Evolutionary conservation across 345 rosid genomes (phyloP).

Genomic region (Moringa oleifera): DNA sequence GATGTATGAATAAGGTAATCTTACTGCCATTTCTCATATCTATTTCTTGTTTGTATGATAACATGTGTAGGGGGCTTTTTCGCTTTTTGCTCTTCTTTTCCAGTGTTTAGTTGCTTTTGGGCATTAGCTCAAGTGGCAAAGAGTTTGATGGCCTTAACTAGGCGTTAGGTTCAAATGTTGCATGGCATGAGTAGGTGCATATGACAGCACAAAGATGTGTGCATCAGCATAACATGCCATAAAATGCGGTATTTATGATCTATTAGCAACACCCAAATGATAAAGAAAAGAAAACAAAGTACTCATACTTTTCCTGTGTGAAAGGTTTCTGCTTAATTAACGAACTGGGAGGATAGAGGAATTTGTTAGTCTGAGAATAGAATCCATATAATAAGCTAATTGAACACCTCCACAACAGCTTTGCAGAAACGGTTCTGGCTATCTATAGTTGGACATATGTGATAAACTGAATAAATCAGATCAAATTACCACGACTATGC

Average conservation of each 20-base stretch:
- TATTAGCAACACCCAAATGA: background rate
- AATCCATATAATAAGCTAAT: too few relatives aligned
- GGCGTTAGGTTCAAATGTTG: background rate
- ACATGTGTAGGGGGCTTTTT: background rate
- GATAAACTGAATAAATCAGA: too few relatives aligned
- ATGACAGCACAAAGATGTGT: background rate
- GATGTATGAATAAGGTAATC: conserved; percentile 82
- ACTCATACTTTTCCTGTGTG: background rate
- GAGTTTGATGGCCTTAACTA: background rate
- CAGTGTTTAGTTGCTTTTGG: background rate
- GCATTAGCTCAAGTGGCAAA: background rate
- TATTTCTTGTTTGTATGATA: too few relatives aligned
- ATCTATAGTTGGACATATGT: too few relatives aligned
- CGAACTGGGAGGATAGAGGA: too few relatives aligned
- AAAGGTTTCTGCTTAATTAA: background rate
- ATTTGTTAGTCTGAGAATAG: too few relatives aligned
- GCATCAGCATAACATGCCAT: too few relatives aligned
- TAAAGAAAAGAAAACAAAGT: background rate
- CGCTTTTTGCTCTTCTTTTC: too few relatives aligned
- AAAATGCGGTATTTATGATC: background rate
- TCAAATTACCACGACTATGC: too few relatives aligned
- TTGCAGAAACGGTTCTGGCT: too few relatives aligned
- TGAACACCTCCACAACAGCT: too few relatives aligned
- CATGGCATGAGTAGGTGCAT: background rate
- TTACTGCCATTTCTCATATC: background rate